Evolutionary conservation across 331 rosid genomes (phyloP), one percentile per base, ranked within the genome.

Genomic region (Acacia pycnantha): DNA sequence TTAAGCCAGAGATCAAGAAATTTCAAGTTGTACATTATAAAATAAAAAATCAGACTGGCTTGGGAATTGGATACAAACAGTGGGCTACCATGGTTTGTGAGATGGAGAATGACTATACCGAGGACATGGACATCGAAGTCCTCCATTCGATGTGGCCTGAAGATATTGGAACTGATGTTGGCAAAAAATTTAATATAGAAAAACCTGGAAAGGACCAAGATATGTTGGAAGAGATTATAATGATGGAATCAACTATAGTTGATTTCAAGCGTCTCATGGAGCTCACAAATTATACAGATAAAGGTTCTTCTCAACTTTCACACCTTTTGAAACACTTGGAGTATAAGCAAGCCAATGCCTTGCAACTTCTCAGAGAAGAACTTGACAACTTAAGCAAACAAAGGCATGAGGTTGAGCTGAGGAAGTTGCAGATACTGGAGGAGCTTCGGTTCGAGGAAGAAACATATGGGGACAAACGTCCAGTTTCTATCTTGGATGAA

Each of bases 91-190:
- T 96, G 98, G 99, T 90, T 84, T 90, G 94, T 78, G 97, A 92
- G 85, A 92, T 92, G 97, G 99, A 92, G 83, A 80, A 84, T 58
- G 92, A 89, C n/a, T 87, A 73, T 76, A 85, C 90, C 53, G 97
- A 96, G 73, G 99, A 94, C 56, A 91, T 90, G 97, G 98, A 90
- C 59, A 81, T 91, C 44, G 99, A 96, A 83, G 86, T 47, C 82
- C 91, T 96, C 40, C 76, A 94, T 81, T 96, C 99, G 14, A 94
- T 96, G 99, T 96, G 99, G 99, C 99, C 98, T 11, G 99, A 96
- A 73, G 99, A 94, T 77, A 87, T 94, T 59, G 92, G 90, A 67
- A 81, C 85, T 26, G 94, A 94, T 70, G 92, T 76, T 59, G 94
- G 97, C 8, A 96, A 91, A 76, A 97, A 94, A 78, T 96, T 96